Conservation (phyloP, 2,329 filamentous ascomycete genomes). For the Trichophyton simii region DNA sequence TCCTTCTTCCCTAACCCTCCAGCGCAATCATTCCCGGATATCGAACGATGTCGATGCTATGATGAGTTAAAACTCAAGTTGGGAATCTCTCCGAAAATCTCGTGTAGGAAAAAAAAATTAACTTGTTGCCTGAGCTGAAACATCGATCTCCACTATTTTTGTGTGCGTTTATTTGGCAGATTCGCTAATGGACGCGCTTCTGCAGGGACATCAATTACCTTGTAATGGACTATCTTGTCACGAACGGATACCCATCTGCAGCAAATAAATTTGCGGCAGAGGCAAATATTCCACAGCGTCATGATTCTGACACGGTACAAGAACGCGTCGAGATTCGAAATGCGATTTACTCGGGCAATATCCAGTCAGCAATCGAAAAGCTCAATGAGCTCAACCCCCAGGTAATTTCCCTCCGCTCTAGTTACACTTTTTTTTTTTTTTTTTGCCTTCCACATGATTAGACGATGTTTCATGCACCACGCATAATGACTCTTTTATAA, state of each 20-base stretch:
- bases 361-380: slow-evolving; percentile 70
- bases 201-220: slow-evolving; percentile 83
- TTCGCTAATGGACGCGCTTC: slow-evolving; percentile 19
- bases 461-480: slow-evolving; percentile 98
- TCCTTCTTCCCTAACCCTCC: neutral
- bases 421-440: slow-evolving; percentile 9
- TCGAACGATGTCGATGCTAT: slow-evolving; percentile 40
- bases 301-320: slow-evolving; percentile 59
- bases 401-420: slow-evolving; percentile 46
- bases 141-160: slow-evolving; percentile 9
- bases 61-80: slow-evolving; percentile 78
- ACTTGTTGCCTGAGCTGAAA: slow-evolving; percentile 58
- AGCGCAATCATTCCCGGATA: slow-evolving; percentile 5
- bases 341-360: slow-evolving; percentile 72
- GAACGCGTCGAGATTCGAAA: slow-evolving; percentile 72
- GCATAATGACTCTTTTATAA: slow-evolving; percentile 64
- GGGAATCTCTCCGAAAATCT: slow-evolving; percentile 99
- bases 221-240: slow-evolving; percentile 93
- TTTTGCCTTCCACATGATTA: slow-evolving; percentile 60
- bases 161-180: neutral
- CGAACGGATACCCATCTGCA: slow-evolving; percentile 85
- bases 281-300: slow-evolving; percentile 63
- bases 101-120: slow-evolving; percentile 74
- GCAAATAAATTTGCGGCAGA: slow-evolving; percentile 89
- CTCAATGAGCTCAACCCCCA: slow-evolving; percentile 84